Percentiles rank a stretch among this genome's conserved stretches.
Conservation (phyloP, 2,329 filamentous ascomycete species). For the Monilinia fructicola region DNA sequence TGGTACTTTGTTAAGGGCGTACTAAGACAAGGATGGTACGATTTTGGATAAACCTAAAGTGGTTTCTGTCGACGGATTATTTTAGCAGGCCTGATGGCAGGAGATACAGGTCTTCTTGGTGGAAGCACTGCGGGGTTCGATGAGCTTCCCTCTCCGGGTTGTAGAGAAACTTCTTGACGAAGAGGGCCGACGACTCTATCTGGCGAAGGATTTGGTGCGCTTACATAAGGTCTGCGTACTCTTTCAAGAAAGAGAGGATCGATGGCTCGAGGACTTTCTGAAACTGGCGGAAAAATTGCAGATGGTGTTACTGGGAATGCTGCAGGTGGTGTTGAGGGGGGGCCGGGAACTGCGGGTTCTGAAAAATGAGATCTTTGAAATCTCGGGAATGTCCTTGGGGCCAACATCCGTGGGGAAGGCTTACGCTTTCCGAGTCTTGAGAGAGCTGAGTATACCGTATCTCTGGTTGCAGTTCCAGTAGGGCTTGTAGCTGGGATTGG, state of each 20-base stretch:
- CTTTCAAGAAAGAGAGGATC: neutral
- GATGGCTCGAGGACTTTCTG: neutral
- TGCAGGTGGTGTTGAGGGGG: neutral
- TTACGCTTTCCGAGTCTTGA: neutral
- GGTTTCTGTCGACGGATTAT: neutral
- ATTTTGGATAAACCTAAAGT: neutral
- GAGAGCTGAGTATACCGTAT: no score
- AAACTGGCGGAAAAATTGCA: neutral
- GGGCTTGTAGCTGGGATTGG: no score
- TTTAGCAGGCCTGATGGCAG: neutral
- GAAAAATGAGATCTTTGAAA: no score
- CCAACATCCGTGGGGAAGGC: neutral
- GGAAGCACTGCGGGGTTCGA: neutral
- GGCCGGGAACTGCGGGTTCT: neutral
- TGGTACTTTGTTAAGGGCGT: neutral
- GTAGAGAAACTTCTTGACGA: neutral
- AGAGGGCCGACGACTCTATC: no score
- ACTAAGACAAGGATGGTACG: no score
- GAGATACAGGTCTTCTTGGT: neutral
- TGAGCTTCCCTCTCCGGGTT: neutral
- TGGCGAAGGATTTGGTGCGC: no score
- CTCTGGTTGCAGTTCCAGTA: neutral
- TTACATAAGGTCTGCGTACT: neutral
- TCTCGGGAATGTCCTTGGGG: neutral
- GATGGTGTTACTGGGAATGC: no score